Evolutionary conservation across 768 basidiomycete genomes (phyloP).

Genomic region (Scleroderma bovista): DNA sequence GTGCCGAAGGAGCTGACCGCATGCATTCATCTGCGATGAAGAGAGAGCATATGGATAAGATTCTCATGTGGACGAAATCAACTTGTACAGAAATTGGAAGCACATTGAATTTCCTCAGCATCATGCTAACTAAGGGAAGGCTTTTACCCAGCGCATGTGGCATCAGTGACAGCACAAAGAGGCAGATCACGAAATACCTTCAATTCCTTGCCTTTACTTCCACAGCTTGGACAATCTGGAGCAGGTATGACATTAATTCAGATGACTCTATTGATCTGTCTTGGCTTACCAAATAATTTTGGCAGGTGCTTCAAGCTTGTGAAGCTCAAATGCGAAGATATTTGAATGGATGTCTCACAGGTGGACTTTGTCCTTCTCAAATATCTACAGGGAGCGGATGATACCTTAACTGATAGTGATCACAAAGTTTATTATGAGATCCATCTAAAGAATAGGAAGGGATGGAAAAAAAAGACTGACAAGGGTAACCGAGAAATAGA

Average conservation of each 20-base stretch:
- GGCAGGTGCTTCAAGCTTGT: conserved; percentile 32
- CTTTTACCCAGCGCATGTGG: no score
- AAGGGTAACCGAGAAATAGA: conserved; percentile 18
- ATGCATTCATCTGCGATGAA: conserved; percentile 26
- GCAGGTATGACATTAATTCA: not conserved
- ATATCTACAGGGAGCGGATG: not conserved
- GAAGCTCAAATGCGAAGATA: conserved; percentile 17
- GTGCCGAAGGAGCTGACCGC: conserved; percentile 14
- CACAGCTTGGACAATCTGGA: not conserved
- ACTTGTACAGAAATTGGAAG: not conserved
- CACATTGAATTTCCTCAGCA: not conserved
- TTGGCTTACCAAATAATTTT: not conserved
- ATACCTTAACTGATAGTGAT: conserved; percentile 4
- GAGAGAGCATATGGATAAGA: not conserved
- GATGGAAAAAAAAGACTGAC: conserved; percentile 20
- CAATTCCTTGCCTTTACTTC: not conserved
- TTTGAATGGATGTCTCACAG: conserved; percentile 3
- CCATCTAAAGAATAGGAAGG: conserved; percentile 16
- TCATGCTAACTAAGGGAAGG: no score
- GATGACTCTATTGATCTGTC: not conserved
- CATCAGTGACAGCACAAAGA: not conserved
- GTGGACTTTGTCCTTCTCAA: conserved; percentile 1
- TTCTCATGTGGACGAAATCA: not conserved
- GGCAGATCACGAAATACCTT: not conserved
- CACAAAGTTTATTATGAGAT: conserved; percentile 15